phyloP scores from a whole-genome alignment of 768 basidiomycete species.

The Naganishia vaughanmartiniae region DNA sequence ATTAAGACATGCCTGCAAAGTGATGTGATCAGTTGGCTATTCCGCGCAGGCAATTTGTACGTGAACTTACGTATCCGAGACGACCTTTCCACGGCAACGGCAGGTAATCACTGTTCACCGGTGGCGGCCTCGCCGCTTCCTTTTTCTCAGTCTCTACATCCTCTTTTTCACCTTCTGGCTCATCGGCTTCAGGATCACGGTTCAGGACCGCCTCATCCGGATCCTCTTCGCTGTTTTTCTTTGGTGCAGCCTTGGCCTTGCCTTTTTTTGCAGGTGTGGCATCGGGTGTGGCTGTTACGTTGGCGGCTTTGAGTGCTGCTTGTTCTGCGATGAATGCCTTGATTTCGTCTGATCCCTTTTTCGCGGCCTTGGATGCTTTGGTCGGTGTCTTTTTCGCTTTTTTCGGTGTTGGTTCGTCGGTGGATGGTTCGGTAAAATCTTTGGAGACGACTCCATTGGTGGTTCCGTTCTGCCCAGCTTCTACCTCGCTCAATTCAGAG shows the following conservation, averaged over 20 bases:
- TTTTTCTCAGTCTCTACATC: slow-evolving; percentile 22
- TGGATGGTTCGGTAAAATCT: slow-evolving; percentile 8
- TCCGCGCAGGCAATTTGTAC: neutral
- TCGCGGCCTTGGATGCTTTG: slow-evolving; percentile 29
- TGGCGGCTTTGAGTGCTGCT: slow-evolving; percentile 8
- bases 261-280: neutral
- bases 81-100: slow-evolving; percentile 33
- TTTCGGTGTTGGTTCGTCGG: slow-evolving; percentile 19
- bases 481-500: slow-evolving; percentile 12
- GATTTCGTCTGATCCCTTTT: slow-evolving; percentile 33
- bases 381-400: slow-evolving; percentile 28
- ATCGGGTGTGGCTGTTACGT: neutral
- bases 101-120: slow-evolving; percentile 31
- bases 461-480: neutral
- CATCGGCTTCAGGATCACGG: slow-evolving; percentile 22
- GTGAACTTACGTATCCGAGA: slow-evolving; percentile 26
- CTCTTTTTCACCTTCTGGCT: slow-evolving; percentile 4
- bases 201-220: slow-evolving; percentile 6
- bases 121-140: slow-evolving; percentile 29
- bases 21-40: neutral
- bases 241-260: slow-evolving; percentile 7
- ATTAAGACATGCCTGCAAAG: slow-evolving; percentile 28
- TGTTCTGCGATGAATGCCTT: slow-evolving; percentile 33
- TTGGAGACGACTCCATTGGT: slow-evolving; percentile 11
- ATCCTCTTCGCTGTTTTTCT: slow-evolving; percentile 3